Percentiles rank a stretch among this genome's conserved stretches.
These are phyloP conservation scores for Psidium friedrichsthalianum DNA, from an alignment of 345 rosid genomes.

Conservation along the genomic window DNA sequence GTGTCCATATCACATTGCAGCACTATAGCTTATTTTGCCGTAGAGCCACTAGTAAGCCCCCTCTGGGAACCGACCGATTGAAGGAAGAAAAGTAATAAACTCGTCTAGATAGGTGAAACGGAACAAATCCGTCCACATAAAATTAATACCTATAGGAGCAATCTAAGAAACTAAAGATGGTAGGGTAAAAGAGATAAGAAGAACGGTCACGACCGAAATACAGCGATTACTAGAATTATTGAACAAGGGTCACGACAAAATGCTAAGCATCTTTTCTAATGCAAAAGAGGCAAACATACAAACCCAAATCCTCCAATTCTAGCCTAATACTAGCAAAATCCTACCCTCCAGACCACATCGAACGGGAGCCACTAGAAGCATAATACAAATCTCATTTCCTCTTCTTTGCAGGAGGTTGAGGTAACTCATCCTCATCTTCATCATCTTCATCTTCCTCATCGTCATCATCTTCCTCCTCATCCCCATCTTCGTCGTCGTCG, in stretches of 20 bases:
- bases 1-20: not conserved
- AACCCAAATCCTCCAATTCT: not conserved
- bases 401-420: constrained; percentile 54
- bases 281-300: not conserved
- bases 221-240: not conserved
- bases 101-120: not conserved
- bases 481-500: constrained; percentile 14
- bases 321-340: not conserved
- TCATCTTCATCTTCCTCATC: constrained; percentile 33
- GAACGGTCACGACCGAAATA: not conserved
- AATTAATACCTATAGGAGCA: not conserved
- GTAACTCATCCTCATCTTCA: constrained; percentile 31
- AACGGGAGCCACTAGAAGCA: not conserved
- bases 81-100: not conserved
- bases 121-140: not conserved
- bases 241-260: not conserved
- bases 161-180: not conserved
- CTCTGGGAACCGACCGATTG: not conserved
- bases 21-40: not conserved
- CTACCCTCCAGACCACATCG: not conserved
- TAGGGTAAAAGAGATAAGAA: not conserved
- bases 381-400: constrained; percentile 27
- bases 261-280: not conserved
- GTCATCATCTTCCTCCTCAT: constrained; percentile 2
- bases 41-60: not conserved